phyloP scores from a whole-genome alignment of 2,329 filamentous ascomycete species.

The Nemania diffusa region DNA sequence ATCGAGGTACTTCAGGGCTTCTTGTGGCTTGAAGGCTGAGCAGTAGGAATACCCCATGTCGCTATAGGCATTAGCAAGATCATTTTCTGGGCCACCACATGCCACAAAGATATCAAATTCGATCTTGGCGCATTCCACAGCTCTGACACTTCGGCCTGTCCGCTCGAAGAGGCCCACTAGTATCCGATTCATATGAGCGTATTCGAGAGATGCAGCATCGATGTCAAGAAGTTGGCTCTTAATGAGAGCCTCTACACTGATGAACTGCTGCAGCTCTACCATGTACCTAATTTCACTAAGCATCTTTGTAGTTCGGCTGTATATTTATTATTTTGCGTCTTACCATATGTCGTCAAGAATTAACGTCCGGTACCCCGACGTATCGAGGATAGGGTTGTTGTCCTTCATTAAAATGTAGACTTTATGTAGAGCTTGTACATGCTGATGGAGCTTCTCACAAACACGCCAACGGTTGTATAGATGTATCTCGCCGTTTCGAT shows the following conservation, averaged over 20 bases:
- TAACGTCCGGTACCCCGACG: not conserved
- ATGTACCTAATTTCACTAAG: conserved; percentile 5
- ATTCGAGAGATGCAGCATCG: conserved; percentile 2
- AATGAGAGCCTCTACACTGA: not conserved
- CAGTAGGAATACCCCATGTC: conserved; percentile 6
- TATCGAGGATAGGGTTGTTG: not conserved
- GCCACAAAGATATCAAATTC: not conserved
- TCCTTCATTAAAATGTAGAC: not conserved
- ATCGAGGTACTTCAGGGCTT: not conserved
- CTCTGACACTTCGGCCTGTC: conserved; percentile 2
- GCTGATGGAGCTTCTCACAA: not conserved
- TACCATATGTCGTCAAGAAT: conserved; percentile 8
- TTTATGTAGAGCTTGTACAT: not conserved
- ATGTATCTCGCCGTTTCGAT: not conserved
- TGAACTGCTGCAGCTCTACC: conserved; percentile 4
- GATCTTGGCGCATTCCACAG: not conserved
- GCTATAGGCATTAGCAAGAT: conserved; percentile 1
- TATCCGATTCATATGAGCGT: conserved; percentile 9
- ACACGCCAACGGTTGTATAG: not conserved
- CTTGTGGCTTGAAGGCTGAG: conserved; percentile 2
- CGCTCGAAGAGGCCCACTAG: not conserved
- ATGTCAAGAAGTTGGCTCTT: not conserved
- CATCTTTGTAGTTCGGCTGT: not conserved
- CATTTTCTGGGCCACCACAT: not conserved
- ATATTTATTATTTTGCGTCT: not conserved